Percentiles rank a stretch among this genome's conserved stretches.
Evolutionary conservation across 768 basidiomycete genomes (phyloP).

Genomic region (Boletus edulis): DNA sequence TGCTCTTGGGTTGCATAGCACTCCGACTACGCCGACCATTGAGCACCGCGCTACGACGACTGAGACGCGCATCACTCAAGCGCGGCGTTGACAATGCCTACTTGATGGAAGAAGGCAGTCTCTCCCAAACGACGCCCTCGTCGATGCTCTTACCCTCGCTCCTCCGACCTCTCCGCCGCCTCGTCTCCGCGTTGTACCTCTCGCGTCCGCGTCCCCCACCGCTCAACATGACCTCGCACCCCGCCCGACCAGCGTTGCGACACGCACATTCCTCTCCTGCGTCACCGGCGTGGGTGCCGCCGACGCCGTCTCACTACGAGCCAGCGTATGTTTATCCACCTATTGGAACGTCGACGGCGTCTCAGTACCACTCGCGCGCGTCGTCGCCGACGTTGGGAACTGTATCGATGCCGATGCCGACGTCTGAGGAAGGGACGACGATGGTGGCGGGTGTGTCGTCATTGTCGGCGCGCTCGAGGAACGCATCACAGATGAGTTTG

Average conservation of each 20-base stretch:
- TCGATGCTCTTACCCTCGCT: conserved; percentile 24
- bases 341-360: conserved; percentile 32
- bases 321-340: conserved; percentile 22
- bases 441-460: conserved; percentile 10
- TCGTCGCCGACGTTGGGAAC: conserved; percentile 27
- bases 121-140: conserved; percentile 11
- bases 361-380: conserved; percentile 33
- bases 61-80: conserved; percentile 43
- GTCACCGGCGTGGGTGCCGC: conserved; percentile 11
- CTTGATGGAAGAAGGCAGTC: conserved; percentile 47
- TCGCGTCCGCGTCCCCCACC: conserved; percentile 25
- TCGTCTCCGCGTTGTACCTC: conserved; percentile 19
- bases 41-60: conserved; percentile 41
- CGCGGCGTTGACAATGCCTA: conserved; percentile 27
- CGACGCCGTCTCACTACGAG: conserved; percentile 15
- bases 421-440: conserved; percentile 14
- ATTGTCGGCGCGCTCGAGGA: conserved; percentile 54
- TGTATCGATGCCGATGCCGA: conserved; percentile 3
- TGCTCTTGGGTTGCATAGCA: conserved; percentile 41
- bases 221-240: conserved; percentile 9
- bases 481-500: conserved; percentile 63
- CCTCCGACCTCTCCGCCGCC: conserved; percentile 28
- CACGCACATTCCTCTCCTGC: conserved; percentile 22
- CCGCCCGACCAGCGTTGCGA: conserved; percentile 14
- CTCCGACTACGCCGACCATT: conserved; percentile 61